A percentile compares a stretch with the other conserved stretches of the same genome.
Evolutionary conservation across 2,329 filamentous ascomycete genomes (phyloP).

Genomic region (Fusarium irregulare): DNA sequence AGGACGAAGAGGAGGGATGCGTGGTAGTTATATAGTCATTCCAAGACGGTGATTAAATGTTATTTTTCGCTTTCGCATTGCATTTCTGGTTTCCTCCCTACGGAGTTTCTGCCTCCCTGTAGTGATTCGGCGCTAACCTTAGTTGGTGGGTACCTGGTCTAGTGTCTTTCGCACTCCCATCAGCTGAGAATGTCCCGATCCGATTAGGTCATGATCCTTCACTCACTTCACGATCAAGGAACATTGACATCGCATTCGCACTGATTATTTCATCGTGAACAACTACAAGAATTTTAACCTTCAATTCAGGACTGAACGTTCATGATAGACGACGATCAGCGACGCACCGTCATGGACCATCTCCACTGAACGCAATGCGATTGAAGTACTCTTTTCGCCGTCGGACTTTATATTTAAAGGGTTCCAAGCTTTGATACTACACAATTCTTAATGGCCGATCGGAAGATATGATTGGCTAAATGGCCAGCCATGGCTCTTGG

Average conservation of each 20-base stretch:
- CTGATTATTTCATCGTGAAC: not conserved
- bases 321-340: not conserved
- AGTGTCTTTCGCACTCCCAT: constrained; percentile 23
- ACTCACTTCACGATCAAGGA: not conserved
- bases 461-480: not conserved
- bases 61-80: not conserved
- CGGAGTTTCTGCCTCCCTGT: not conserved
- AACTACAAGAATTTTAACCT: no score
- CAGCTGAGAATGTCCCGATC: not conserved
- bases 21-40: not conserved
- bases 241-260: not conserved
- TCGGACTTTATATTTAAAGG: not conserved
- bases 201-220: not conserved
- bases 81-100: not conserved
- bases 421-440: not conserved
- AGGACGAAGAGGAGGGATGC: not conserved
- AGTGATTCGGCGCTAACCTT: not conserved
- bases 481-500: not conserved
- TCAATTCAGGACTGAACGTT: not conserved
- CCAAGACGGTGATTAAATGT: not conserved
- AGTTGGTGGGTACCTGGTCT: not conserved
- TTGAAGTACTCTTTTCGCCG: not conserved
- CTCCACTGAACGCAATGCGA: not conserved
- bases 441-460: no score
- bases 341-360: not conserved